Evolutionary conservation across 805 yeast genomes (phyloP).

Genomic region (Cyberlindnera meyerae): DNA sequence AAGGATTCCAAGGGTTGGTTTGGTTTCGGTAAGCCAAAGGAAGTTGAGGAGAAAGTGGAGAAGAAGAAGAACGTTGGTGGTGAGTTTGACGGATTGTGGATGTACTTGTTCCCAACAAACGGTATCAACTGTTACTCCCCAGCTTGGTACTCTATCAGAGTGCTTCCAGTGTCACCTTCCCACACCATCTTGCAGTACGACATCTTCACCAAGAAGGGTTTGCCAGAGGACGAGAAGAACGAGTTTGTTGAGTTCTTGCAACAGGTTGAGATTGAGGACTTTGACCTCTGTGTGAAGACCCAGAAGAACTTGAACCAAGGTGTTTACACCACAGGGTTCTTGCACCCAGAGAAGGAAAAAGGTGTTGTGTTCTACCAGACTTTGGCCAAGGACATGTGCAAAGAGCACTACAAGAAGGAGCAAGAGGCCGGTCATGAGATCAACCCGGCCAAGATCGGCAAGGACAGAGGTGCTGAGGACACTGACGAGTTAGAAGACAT

Average conservation of each 20-base stretch:
- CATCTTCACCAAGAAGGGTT: constrained; percentile 56
- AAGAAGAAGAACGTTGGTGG: constrained; percentile 51
- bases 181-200: constrained; percentile 57
- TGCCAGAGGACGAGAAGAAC: constrained; percentile 45
- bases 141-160: constrained; percentile 61
- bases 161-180: constrained; percentile 47
- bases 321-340: constrained; percentile 50
- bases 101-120: constrained; percentile 54
- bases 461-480: constrained; percentile 34
- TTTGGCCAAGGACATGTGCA: constrained; percentile 53
- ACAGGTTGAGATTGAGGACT: constrained; percentile 58
- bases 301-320: constrained; percentile 61
- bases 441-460: constrained; percentile 45
- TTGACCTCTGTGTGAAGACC: constrained; percentile 52
- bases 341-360: constrained; percentile 54
- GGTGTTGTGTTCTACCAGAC: constrained; percentile 57
- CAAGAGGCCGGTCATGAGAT: constrained; percentile 40
- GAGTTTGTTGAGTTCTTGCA: constrained; percentile 62
- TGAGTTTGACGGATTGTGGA: constrained; percentile 58
- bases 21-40: constrained; percentile 39
- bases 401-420: constrained; percentile 45
- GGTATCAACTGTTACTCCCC: constrained; percentile 64
- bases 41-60: constrained; percentile 19
- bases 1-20: constrained; percentile 43
- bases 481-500: constrained; percentile 46